Evolutionary conservation across 73 alveolate genomes (phyloP).

Genomic region (Paramecium sonneborni): DNA sequence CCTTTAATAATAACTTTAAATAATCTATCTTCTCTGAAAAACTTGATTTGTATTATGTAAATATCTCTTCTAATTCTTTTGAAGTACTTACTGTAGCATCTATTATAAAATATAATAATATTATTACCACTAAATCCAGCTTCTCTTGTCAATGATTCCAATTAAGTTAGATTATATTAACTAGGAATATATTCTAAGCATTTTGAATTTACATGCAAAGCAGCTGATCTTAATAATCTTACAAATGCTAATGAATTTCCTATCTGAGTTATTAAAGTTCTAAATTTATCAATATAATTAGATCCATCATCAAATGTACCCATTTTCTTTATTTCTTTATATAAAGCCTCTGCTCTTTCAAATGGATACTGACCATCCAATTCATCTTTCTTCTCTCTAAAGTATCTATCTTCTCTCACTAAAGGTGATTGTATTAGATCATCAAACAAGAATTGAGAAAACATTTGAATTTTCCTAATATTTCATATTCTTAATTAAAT

Average conservation of each 20-base stretch:
- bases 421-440: constrained; percentile 90
- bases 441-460: constrained; percentile 90
- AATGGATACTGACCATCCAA: constrained; percentile 89
- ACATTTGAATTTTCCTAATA: constrained; percentile 73
- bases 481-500: neutral
- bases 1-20: constrained; percentile 82
- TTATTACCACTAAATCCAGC: constrained; percentile 80
- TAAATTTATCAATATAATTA: constrained; percentile 85
- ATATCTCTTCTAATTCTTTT: constrained; percentile 87
- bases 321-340: constrained; percentile 84
- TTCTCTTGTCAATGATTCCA: constrained; percentile 67
- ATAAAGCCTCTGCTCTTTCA: constrained; percentile 87
- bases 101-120: neutral
- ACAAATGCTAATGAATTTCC: constrained; percentile 98
- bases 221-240: constrained; percentile 93
- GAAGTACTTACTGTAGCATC: constrained; percentile 79
- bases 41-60: constrained; percentile 76
- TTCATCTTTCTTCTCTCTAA: constrained; percentile 88
- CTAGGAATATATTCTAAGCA: constrained; percentile 86
- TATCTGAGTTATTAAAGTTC: constrained; percentile 91
- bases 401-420: constrained; percentile 89
- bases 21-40: constrained; percentile 94
- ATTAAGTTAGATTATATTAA: constrained; percentile 69
- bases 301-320: constrained; percentile 86
- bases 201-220: constrained; percentile 89